These are phyloP conservation scores for Fragaria ananassa DNA, from an alignment of 306 rosid genomes.

Conservation along the genomic window DNA sequence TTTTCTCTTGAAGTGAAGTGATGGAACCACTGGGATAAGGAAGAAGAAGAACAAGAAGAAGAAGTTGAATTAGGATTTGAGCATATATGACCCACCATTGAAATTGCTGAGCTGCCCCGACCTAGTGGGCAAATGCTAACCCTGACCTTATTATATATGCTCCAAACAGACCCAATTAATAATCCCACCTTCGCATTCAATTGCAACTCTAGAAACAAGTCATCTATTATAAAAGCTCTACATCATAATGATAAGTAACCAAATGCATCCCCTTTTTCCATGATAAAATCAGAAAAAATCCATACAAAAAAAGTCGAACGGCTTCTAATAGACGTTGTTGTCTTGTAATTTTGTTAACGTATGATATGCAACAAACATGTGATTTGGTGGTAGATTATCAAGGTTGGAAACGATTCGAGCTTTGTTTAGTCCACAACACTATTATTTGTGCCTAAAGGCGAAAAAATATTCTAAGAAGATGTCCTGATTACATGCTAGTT, in stretches of 20 bases:
- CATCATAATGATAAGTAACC: not conserved
- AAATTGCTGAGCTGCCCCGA: not conserved
- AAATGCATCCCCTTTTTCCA: not conserved
- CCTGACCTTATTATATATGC: not conserved
- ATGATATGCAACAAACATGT: too few species aligned
- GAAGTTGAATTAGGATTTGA: not conserved
- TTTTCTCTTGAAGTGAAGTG: not conserved
- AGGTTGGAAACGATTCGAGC: fast-evolving
- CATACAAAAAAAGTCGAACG: too few species aligned
- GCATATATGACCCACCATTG: not conserved
- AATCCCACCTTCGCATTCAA: not conserved
- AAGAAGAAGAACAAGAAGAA: too few species aligned
- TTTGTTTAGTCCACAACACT: too few species aligned
- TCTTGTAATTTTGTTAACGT: too few species aligned
- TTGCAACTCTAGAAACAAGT: not conserved
- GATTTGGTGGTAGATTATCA: too few species aligned
- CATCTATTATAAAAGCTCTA: not conserved
- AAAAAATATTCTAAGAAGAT: too few species aligned
- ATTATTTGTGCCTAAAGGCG: too few species aligned
- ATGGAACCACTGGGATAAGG: not conserved
- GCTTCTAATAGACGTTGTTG: too few species aligned
- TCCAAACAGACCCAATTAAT: not conserved
- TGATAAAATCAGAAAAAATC: not conserved
- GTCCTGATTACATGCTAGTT: too few species aligned
- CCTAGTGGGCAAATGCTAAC: not conserved